Percentiles rank a stretch among this genome's conserved stretches.
phyloP scores from a whole-genome alignment of 805 yeast genomes.

The Hanseniaspora thailandica region DNA sequence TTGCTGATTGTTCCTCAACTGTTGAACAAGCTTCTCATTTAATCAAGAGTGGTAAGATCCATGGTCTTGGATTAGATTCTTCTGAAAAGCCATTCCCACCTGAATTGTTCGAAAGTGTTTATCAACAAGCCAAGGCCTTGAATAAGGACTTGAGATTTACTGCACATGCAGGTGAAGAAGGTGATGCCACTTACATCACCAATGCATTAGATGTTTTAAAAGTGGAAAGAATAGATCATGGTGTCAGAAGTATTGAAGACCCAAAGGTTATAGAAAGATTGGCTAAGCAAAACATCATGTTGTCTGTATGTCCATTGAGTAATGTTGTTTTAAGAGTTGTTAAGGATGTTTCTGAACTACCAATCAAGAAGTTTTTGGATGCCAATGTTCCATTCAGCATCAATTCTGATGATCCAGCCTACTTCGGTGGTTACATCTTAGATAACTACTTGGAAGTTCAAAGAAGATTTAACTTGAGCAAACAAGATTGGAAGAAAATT shows the following conservation, averaged over 20 bases:
- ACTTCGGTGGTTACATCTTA: slow-evolving; percentile 73
- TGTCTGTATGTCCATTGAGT: slow-evolving; percentile 68
- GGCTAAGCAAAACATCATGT: slow-evolving; percentile 43
- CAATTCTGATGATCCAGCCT: slow-evolving; percentile 72
- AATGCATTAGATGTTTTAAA: slow-evolving; percentile 47
- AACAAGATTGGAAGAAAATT: slow-evolving; percentile 50
- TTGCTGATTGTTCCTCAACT: slow-evolving; percentile 45
- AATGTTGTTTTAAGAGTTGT: slow-evolving; percentile 69
- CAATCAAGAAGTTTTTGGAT: slow-evolving; percentile 50
- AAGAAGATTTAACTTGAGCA: slow-evolving; percentile 48
- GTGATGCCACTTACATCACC: slow-evolving; percentile 56
- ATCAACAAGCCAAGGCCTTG: slow-evolving; percentile 35
- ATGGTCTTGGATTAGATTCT: slow-evolving; percentile 74
- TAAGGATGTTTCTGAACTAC: slow-evolving; percentile 52
- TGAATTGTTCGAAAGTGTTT: slow-evolving; percentile 52
- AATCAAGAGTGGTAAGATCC: slow-evolving; percentile 47
- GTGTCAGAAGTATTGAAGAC: slow-evolving; percentile 53
- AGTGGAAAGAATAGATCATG: slow-evolving; percentile 70
- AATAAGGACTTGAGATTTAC: slow-evolving; percentile 52
- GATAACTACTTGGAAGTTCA: slow-evolving; percentile 64
- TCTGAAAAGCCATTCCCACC: slow-evolving; percentile 74
- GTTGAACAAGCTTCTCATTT: slow-evolving; percentile 41
- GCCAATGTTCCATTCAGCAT: slow-evolving; percentile 57
- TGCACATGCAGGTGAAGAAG: slow-evolving; percentile 88
- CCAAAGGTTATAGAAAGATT: slow-evolving; percentile 44